These are phyloP conservation scores for Metschnikowia reukaufii DNA, from an alignment of 805 yeast genomes.

Conservation along the genomic window DNA sequence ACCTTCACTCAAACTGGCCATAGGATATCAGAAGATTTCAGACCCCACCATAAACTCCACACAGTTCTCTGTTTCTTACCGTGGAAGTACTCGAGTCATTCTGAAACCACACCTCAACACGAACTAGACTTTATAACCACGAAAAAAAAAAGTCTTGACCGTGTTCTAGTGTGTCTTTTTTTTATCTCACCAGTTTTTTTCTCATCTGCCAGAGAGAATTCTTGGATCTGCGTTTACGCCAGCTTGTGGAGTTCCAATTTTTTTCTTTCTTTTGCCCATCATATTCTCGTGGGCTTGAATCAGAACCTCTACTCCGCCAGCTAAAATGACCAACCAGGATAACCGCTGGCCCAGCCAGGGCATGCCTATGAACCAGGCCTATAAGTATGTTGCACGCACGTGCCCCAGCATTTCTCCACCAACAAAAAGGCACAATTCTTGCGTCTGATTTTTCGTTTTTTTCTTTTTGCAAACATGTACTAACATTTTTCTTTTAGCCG, in stretches of 20 bases:
- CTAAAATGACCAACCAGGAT: conserved; percentile 38
- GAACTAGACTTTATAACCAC: not conserved
- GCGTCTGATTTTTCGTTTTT: not conserved
- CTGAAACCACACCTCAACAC: not conserved
- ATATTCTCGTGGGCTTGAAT: no score
- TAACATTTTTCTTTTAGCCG: conserved; percentile 40
- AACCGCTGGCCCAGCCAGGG: conserved; percentile 45
- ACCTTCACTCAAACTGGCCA: conserved; percentile 9
- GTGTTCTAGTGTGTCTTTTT: conserved; percentile 4
- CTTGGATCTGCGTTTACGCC: not conserved
- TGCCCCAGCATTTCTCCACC: not conserved
- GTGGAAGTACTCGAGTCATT: conserved; percentile 2
- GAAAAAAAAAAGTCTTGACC: not conserved
- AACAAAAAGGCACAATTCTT: not conserved
- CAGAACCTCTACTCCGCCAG: not conserved
- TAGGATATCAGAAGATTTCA: not conserved
- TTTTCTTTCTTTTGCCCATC: no score
- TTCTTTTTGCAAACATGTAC: conserved; percentile 19
- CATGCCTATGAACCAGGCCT: conserved; percentile 43
- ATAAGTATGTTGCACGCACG: conserved; percentile 37
- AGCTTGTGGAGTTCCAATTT: not conserved
- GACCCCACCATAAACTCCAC: not conserved
- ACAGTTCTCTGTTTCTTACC: not conserved
- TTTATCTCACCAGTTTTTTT: conserved; percentile 2
- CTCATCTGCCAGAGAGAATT: conserved; percentile 4